Percentiles rank a stretch among this genome's conserved stretches.
Conservation (phyloP, 176 grass and related monocot genomes). For the Pontederia paniculata region DNA sequence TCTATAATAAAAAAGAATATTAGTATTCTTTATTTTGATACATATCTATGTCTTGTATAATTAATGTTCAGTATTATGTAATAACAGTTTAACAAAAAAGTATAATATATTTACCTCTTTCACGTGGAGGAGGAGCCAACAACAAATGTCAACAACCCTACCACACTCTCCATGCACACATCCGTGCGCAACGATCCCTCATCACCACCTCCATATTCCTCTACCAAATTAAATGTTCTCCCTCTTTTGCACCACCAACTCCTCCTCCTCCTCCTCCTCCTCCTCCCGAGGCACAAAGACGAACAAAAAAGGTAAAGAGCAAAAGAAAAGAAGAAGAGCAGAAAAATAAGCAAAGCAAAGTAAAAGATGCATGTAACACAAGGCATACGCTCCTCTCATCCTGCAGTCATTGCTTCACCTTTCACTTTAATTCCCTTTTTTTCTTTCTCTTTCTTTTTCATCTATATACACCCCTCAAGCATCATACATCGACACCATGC, state of each 20-base stretch:
- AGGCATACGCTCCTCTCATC: background rate
- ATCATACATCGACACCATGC: background rate
- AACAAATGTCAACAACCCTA: too few relatives aligned
- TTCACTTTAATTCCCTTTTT: slow-evolving; percentile 26
- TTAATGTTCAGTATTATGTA: too few relatives aligned
- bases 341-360: slow-evolving; percentile 5
- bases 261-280: background rate
- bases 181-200: background rate
- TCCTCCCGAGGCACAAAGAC: slow-evolving; percentile 1
- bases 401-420: slow-evolving; percentile 1
- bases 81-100: too few relatives aligned
- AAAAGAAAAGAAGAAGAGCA: slow-evolving; percentile 1
- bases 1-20: too few relatives aligned
- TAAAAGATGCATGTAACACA: background rate
- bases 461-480: slow-evolving; percentile 10
- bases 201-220: background rate
- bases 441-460: slow-evolving; percentile 1
- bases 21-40: too few relatives aligned
- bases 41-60: too few relatives aligned
- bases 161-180: too few relatives aligned
- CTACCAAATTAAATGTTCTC: background rate
- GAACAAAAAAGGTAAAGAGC: background rate
- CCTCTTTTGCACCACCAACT: background rate
- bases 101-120: too few relatives aligned
- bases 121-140: too few relatives aligned